phyloP scores from a whole-genome alignment of 148 eudicot species.

The Rhododendron molle region DNA sequence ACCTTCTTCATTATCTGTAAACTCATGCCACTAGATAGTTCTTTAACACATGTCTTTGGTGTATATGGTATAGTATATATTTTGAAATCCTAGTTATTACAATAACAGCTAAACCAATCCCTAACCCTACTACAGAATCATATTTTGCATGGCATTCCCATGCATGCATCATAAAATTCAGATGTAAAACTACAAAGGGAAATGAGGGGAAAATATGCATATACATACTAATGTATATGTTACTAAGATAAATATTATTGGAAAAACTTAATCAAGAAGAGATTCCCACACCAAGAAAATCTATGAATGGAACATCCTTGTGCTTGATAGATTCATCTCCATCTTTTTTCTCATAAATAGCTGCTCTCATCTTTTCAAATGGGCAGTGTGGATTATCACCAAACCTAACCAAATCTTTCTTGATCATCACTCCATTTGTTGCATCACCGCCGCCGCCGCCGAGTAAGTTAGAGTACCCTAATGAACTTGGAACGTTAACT shows the following conservation, averaged over 20 bases:
- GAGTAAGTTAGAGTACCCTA: constrained; percentile 13
- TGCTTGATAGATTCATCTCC: constrained; percentile 13
- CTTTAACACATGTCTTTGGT: background rate
- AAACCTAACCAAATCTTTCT: constrained; percentile 8
- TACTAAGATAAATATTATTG: background rate
- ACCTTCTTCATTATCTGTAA: background rate
- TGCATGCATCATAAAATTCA: background rate
- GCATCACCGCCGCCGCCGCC: background rate
- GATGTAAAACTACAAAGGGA: background rate
- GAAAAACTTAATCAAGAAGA: constrained; percentile 18
- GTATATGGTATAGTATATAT: background rate
- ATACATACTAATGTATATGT: background rate
- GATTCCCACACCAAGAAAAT: constrained; percentile 86
- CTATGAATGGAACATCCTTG: constrained; percentile 60
- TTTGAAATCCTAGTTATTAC: background rate
- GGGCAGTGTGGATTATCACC: background rate
- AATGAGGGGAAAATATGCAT: background rate
- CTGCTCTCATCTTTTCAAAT: constrained; percentile 3
- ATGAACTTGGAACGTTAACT: constrained; percentile 11
- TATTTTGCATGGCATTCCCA: background rate
- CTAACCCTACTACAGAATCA: background rate
- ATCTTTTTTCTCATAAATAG: constrained; percentile 3
- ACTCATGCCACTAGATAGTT: background rate
- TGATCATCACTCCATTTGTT: constrained; percentile 10
- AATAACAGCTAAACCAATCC: constrained; percentile 4